Conservation (phyloP, 805 yeast genomes). For the Schizosaccharomyces lindneri region DNA sequence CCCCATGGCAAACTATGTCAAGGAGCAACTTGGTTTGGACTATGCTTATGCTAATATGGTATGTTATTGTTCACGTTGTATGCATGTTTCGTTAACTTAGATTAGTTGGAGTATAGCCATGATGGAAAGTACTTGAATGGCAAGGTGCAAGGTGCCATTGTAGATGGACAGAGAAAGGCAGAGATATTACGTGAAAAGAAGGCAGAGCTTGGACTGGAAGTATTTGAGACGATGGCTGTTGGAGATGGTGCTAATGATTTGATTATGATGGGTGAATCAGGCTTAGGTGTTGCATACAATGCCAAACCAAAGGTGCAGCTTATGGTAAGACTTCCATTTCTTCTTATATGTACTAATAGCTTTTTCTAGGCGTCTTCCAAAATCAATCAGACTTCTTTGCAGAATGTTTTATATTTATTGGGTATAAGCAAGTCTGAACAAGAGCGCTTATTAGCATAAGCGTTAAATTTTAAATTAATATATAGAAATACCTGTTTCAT, state of each 20-base stretch:
- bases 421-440: constrained; percentile 18
- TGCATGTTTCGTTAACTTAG: constrained; percentile 6
- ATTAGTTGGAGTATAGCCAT: constrained; percentile 12
- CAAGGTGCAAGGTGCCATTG: constrained; percentile 50
- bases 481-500: too few relatives aligned
- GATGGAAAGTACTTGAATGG: constrained; percentile 40
- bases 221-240: constrained; percentile 10
- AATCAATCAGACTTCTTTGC: constrained; percentile 46
- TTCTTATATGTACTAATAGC: neutral
- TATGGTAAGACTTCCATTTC: neutral
- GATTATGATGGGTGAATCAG: constrained; percentile 72
- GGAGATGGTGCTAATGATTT: constrained; percentile 79
- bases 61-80: neutral
- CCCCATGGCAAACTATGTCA: constrained; percentile 60
- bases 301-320: constrained; percentile 83
- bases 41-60: constrained; percentile 60
- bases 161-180: constrained; percentile 70
- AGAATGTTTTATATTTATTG: constrained; percentile 55
- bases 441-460: neutral
- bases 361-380: constrained; percentile 40
- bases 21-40: constrained; percentile 42
- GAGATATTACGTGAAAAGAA: constrained; percentile 41
- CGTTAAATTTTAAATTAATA: too few relatives aligned
- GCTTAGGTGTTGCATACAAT: constrained; percentile 62
- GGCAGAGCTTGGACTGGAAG: constrained; percentile 24